Percentiles rank a stretch among this genome's conserved stretches.
Evolutionary conservation across 2,329 filamentous ascomycete species (phyloP).

Genomic region (Neocatenulostroma microsporum): DNA sequence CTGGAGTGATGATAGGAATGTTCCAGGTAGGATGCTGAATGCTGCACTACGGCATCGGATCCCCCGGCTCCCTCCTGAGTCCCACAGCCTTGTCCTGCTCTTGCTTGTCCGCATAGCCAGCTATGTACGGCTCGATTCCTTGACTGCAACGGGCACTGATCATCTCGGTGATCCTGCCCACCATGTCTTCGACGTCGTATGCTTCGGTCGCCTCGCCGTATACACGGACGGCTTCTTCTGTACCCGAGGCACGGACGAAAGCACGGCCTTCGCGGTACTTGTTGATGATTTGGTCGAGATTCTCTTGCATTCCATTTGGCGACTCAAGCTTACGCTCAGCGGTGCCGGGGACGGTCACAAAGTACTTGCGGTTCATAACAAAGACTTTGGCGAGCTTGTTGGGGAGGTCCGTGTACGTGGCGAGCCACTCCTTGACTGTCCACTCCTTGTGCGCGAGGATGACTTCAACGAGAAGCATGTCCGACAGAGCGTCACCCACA

Average conservation of each 20-base stretch:
- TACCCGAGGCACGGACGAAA: constrained; percentile 88
- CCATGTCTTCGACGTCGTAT: constrained; percentile 79
- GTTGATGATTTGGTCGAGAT: constrained; percentile 79
- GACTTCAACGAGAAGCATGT: constrained; percentile 91
- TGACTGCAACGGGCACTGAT: neutral
- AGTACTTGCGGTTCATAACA: constrained; percentile 78
- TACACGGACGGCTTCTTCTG: constrained; percentile 90
- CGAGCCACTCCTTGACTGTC: constrained; percentile 79
- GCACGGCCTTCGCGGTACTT: constrained; percentile 86
- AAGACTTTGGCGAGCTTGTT: constrained; percentile 92
- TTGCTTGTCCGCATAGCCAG: neutral
- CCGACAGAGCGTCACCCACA: constrained; percentile 89
- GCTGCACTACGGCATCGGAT: no score
- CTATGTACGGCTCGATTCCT: neutral
- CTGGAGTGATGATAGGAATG: no score
- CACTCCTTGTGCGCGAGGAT: constrained; percentile 93
- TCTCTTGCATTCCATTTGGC: constrained; percentile 69
- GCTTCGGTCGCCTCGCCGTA: constrained; percentile 90
- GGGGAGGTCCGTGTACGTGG: constrained; percentile 86
- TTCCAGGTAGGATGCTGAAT: no score
- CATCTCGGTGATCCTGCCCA: constrained; percentile 3
- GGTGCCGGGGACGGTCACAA: constrained; percentile 68
- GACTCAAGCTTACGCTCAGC: constrained; percentile 81
- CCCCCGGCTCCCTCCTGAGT: constrained; percentile 1
- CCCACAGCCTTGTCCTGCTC: constrained; percentile 1